Base-by-base conservation (phyloP, 2,329 filamentous ascomycete genomes). In the Thielaviopsis musarum region DNA sequence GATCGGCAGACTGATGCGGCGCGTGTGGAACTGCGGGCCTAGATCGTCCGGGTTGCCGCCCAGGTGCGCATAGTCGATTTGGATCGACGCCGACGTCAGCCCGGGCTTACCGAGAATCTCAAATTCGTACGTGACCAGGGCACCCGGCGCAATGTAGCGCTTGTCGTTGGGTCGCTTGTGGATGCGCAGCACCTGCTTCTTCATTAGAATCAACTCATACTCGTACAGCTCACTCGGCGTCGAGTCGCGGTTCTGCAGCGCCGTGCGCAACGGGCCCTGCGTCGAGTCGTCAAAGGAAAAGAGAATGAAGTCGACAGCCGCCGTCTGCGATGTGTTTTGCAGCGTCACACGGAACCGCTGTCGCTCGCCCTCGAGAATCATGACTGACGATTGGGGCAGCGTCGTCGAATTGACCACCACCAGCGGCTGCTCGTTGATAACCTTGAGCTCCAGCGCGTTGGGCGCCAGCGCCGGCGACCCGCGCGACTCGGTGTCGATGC, bases 261-360 rank as follows among this genome's bases (percentile, higher is more conserved):
- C 87, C 41, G 82, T 76, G 66, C 91, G 87, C 17, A 95, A 75
- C 9, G 87, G 83, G 6, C 78, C 79, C 63, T 89, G 88, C 0
- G 89, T 91, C 0, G 90, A 94, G 71, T 96, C 90, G 65, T 90
- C 84, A 68, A 95, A 95, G 0, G 88, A 91, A 62, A 96, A 89
- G 26, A 93, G 77, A 41, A 96, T 74, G 59, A 97, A 84, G 67
- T 95, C 88, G 1, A 88, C 88, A 1, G 88, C 76, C 1, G 85
- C 90, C 0, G 76, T 73, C 6, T 68, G 65, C 0, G 89, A 93
- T 9, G 82, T 75, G 64, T 98, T 98, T 64, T 86, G 80, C 15
- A 97, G 73, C 0, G 86, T 91, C 17, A 96, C 78, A 0, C 81
- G 84, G 67, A 97, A 94, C 0, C 75, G 75, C 65, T 83, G 84